A percentile compares a stretch with the other conserved stretches of the same genome.
These are phyloP conservation scores for Nephelium lappaceum DNA, from an alignment of 345 rosid species.

Conservation along the genomic window DNA sequence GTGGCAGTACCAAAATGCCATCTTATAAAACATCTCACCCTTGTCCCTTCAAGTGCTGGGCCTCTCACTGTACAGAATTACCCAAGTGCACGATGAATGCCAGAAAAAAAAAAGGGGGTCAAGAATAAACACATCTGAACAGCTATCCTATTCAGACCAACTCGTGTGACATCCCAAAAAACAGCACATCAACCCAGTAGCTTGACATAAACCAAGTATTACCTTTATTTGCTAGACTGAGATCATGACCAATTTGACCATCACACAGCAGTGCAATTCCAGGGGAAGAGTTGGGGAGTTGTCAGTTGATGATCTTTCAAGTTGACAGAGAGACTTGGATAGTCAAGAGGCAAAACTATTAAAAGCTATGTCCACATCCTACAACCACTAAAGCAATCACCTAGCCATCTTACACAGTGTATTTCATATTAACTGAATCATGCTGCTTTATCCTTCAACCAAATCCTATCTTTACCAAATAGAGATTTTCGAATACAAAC, in stretches of 20 bases:
- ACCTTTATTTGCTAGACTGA: not conserved
- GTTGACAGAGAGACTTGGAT: not conserved
- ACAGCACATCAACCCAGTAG: not conserved
- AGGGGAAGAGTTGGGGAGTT: not conserved
- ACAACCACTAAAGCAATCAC: not conserved
- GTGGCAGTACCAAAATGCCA: not conserved
- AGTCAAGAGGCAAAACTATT: not conserved
- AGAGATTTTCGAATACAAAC: not conserved
- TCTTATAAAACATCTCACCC: not conserved
- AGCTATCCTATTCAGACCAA: conserved; percentile 2
- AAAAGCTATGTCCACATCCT: conserved; percentile 5
- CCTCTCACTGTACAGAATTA: not conserved
- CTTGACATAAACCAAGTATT: not conserved
- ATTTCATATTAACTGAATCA: not conserved
- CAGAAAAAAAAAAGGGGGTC: not conserved
- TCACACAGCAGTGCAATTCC: not conserved
- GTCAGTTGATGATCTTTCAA: not conserved
- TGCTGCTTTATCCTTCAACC: not conserved
- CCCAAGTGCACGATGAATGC: not conserved
- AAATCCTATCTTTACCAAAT: not conserved
- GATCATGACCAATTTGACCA: not conserved
- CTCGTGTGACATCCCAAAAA: not conserved
- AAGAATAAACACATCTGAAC: not conserved
- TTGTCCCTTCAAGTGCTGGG: not conserved
- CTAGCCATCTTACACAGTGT: not conserved